Percentiles rank a stretch among this genome's conserved stretches.
phyloP scores from a whole-genome alignment of 192 early-diverging fungal genomes.

The Chytriomyces sp. region DNA sequence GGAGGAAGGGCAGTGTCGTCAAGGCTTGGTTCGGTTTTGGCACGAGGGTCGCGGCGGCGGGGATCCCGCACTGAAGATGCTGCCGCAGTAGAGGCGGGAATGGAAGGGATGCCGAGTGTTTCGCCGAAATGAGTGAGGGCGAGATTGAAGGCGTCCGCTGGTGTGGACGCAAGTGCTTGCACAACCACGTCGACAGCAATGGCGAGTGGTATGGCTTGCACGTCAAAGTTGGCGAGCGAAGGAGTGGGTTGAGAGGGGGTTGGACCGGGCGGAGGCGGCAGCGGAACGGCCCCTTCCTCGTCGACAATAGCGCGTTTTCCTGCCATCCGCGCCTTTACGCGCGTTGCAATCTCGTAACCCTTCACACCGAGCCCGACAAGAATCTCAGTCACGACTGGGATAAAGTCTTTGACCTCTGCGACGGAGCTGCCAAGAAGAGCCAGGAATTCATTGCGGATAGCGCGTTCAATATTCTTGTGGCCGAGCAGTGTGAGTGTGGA shows the following conservation, averaged over 20 bases:
- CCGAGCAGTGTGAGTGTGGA: constrained; percentile 30
- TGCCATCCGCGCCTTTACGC: constrained; percentile 15
- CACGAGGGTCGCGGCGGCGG: background rate
- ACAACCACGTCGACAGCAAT: constrained; percentile 39
- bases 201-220: constrained; percentile 21
- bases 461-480: constrained; percentile 37
- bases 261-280: background rate
- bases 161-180: constrained; percentile 16
- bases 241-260: background rate
- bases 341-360: constrained; percentile 40
- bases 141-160: constrained; percentile 16
- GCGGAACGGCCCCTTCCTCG: background rate
- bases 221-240: constrained; percentile 27
- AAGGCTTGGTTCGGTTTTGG: background rate
- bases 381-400: constrained; percentile 34
- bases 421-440: constrained; percentile 17
- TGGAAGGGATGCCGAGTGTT: background rate
- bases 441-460: constrained; percentile 47
- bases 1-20: background rate
- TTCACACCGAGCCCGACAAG: constrained; percentile 42
- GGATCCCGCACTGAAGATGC: background rate
- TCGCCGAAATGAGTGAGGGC: constrained; percentile 1
- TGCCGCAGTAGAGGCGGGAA: background rate
- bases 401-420: constrained; percentile 22
- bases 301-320: constrained; percentile 16